Conservation (phyloP, 768 basidiomycete species). For the Mycena epipterygia region DNA sequence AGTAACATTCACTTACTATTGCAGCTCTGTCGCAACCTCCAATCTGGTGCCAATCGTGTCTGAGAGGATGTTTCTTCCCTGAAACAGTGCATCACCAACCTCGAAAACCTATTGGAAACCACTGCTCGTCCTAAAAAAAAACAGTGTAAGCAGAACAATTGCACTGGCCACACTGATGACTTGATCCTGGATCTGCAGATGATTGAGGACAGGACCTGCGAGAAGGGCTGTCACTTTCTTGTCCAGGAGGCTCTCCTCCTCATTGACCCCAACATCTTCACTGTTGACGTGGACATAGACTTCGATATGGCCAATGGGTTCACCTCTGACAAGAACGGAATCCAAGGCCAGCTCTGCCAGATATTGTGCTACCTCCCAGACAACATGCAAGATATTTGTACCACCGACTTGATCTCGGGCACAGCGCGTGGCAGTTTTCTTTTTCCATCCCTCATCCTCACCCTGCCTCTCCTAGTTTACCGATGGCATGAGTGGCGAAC, state of each 20-base stretch:
- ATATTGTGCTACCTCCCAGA: slow-evolving; percentile 2
- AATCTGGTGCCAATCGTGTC: neutral
- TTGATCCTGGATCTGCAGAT: slow-evolving; percentile 4
- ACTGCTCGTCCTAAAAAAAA: neutral
- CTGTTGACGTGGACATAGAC: neutral
- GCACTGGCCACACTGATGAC: neutral
- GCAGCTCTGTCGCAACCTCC: neutral
- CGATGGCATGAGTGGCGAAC: neutral
- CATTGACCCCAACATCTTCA: neutral
- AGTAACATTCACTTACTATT: neutral
- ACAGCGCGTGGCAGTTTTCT: neutral
- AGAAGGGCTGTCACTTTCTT: slow-evolving; percentile 8
- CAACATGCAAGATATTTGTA: neutral
- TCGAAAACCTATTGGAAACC: neutral
- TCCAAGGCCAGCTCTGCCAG: slow-evolving; percentile 14
- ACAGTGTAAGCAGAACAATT: slow-evolving; percentile 4
- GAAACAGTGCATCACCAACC: neutral
- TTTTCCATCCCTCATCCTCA: neutral
- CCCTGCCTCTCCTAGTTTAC: neutral
- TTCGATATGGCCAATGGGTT: neutral
- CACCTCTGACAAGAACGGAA: neutral
- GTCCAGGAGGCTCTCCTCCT: slow-evolving; percentile 12
- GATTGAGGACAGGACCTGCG: neutral
- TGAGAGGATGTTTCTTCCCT: neutral
- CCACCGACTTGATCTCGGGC: slow-evolving; percentile 1